A percentile compares a stretch with the other conserved stretches of the same genome.
These are phyloP conservation scores for Colletotrichum brevisporum DNA, from an alignment of 2,329 filamentous ascomycete genomes.

Conservation along the genomic window DNA sequence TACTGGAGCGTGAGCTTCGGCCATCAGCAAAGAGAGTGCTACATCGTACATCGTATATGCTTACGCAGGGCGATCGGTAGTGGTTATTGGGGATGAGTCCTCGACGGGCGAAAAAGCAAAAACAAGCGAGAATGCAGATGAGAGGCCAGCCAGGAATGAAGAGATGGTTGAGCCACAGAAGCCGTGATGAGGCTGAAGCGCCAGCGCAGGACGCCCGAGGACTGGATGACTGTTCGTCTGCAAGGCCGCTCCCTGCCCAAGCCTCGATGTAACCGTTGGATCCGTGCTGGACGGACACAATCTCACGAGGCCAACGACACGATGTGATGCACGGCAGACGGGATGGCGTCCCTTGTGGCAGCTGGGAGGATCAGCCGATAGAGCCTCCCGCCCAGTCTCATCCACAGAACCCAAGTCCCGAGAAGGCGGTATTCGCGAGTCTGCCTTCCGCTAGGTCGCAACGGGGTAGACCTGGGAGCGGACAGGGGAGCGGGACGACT, in stretches of 20 bases:
- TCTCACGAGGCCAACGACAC: slow-evolving; percentile 5
- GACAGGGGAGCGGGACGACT: slow-evolving; percentile 19
- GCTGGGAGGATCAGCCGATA: slow-evolving; percentile 35
- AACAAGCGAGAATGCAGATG: too few relatives aligned
- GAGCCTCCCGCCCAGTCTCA: slow-evolving; percentile 27
- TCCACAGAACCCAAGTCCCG: slow-evolving; percentile 30
- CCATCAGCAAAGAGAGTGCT: slow-evolving; percentile 5
- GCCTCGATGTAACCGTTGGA: neutral
- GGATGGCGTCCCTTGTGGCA: slow-evolving; percentile 30
- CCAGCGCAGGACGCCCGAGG: slow-evolving; percentile 1
- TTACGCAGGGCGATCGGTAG: slow-evolving; percentile 32
- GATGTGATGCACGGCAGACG: slow-evolving; percentile 7
- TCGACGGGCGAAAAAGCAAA: too few relatives aligned
- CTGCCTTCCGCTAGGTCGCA: slow-evolving; percentile 39
- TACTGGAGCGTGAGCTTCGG: neutral
- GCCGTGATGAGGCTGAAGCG: slow-evolving; percentile 6
- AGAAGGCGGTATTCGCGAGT: slow-evolving; percentile 4
- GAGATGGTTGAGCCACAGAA: slow-evolving; percentile 1
- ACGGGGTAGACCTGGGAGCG: slow-evolving; percentile 6
- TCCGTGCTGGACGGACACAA: neutral
- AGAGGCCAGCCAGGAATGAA: too few relatives aligned
- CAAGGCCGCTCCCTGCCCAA: slow-evolving; percentile 9
- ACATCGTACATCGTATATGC: neutral
- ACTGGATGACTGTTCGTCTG: neutral
- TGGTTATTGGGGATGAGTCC: neutral